These are phyloP conservation scores for Sugiyamaella floridensis DNA, from an alignment of 805 yeast species.

Conservation along the genomic window DNA sequence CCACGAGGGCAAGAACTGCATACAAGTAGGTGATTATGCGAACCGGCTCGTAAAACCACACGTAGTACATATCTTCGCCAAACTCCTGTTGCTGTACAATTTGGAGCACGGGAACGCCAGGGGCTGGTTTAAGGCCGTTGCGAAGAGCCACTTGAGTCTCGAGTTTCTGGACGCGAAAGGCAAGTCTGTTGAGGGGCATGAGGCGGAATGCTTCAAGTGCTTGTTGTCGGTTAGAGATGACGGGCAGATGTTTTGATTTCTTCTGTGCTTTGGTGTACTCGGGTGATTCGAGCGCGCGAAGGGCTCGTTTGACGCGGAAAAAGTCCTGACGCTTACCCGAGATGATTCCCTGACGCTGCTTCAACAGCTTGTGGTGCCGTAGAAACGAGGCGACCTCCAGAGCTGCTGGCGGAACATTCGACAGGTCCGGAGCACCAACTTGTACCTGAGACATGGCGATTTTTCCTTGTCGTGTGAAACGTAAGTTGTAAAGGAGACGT, in stretches of 20 bases:
- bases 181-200: constrained; percentile 65
- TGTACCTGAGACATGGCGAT: constrained; percentile 19
- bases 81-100: constrained; percentile 33
- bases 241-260: constrained; percentile 43
- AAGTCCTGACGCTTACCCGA: constrained; percentile 69
- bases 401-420: constrained; percentile 45
- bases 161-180: constrained; percentile 70
- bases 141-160: constrained; percentile 53
- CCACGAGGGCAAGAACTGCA: constrained; percentile 59
- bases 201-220: constrained; percentile 58
- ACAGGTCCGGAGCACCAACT: constrained; percentile 29
- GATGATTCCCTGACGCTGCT: constrained; percentile 74
- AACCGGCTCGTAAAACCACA: constrained; percentile 75
- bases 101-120: constrained; percentile 42
- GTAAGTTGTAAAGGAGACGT: neutral
- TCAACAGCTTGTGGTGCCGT: constrained; percentile 58
- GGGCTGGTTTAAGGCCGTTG: constrained; percentile 63
- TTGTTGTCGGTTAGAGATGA: constrained; percentile 43
- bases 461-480: neutral
- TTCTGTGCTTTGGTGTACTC: constrained; percentile 49
- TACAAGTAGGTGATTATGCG: constrained; percentile 57
- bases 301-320: constrained; percentile 75
- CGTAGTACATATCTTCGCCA: constrained; percentile 51
- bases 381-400: constrained; percentile 64
- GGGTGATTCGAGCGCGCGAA: constrained; percentile 66